These are phyloP conservation scores for Tilletia indica DNA, from an alignment of 1,284 basidiomycete genomes.

Conservation along the genomic window DNA sequence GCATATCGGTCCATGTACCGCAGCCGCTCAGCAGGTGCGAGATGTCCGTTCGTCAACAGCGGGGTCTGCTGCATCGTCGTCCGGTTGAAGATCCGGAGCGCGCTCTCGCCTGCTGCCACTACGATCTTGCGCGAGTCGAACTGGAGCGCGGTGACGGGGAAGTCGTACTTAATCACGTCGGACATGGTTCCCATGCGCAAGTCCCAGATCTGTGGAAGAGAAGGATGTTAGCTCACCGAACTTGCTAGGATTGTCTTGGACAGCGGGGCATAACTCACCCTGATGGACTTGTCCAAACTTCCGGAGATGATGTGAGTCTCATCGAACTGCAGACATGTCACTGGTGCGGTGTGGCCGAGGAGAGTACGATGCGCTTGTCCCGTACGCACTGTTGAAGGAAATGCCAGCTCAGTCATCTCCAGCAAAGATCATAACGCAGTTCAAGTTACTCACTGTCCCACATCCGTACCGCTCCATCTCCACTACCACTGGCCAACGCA, in stretches of 20 bases:
- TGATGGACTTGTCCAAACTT: slow-evolving; percentile 79
- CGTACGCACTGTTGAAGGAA: slow-evolving; percentile 69
- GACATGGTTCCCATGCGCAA: slow-evolving; percentile 82
- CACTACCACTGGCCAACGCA: slow-evolving; percentile 91
- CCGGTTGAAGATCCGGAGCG: slow-evolving; percentile 92
- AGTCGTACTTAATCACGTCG: slow-evolving; percentile 87
- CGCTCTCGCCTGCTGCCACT: slow-evolving; percentile 89
- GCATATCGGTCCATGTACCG: slow-evolving; percentile 96
- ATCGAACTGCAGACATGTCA: slow-evolving; percentile 95
- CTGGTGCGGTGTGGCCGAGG: slow-evolving; percentile 85
- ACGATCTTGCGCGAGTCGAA: slow-evolving; percentile 91
- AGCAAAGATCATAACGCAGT: slow-evolving; percentile 6
- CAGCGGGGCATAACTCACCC: slow-evolving; percentile 18
- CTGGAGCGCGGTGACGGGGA: slow-evolving; percentile 85
- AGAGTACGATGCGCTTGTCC: slow-evolving; percentile 94
- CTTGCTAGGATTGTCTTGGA: neutral
- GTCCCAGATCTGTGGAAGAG: slow-evolving; percentile 70
- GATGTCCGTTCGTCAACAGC: slow-evolving; percentile 85
- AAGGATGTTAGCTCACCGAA: slow-evolving; percentile 19
- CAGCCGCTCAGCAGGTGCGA: slow-evolving; percentile 79
- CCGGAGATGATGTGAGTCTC: slow-evolving; percentile 89
- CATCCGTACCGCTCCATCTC: slow-evolving; percentile 95
- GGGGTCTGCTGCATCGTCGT: slow-evolving; percentile 85
- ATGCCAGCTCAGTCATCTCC: too few relatives aligned
- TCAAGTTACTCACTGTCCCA: slow-evolving; percentile 70